Conservation (phyloP, 768 basidiomycete genomes). For the Postia placenta region DNA sequence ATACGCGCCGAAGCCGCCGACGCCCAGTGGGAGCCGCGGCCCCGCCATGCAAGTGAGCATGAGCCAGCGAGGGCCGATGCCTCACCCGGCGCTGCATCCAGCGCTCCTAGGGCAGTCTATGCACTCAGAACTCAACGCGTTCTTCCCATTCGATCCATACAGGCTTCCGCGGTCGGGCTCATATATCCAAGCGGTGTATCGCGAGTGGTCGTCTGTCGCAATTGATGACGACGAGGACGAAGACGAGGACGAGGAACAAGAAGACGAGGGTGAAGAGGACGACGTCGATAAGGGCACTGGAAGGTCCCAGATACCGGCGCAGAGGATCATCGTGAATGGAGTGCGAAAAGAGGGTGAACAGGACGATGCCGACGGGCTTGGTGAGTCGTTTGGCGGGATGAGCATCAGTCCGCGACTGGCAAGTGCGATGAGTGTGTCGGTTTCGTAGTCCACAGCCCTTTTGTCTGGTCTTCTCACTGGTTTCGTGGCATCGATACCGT, state of each 20-base stretch:
- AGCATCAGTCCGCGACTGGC: conserved; percentile 66
- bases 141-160: conserved; percentile 99
- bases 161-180: conserved; percentile 71
- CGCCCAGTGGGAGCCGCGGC: conserved; percentile 1
- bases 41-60: conserved; percentile 1
- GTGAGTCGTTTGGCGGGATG: conserved; percentile 71
- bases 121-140: conserved; percentile 77
- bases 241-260: conserved; percentile 57
- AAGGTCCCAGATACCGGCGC: conserved; percentile 2
- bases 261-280: conserved; percentile 49
- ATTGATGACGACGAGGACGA: conserved; percentile 64
- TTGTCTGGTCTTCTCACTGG: neutral
- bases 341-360: conserved; percentile 15
- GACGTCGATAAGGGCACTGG: conserved; percentile 28
- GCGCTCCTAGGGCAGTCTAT: conserved; percentile 29
- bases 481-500: neutral
- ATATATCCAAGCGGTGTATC: conserved; percentile 80
- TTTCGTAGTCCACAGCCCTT: neutral
- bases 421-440: conserved; percentile 1
- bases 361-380: conserved; percentile 48
- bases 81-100: conserved; percentile 2
- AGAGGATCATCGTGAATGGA: conserved; percentile 17
- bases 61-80: neutral
- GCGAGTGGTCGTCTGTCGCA: conserved; percentile 85
- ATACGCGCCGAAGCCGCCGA: conserved; percentile 23